phyloP scores from a whole-genome alignment of 257 asterid genomes.

The Solanum corneliomulleri region DNA sequence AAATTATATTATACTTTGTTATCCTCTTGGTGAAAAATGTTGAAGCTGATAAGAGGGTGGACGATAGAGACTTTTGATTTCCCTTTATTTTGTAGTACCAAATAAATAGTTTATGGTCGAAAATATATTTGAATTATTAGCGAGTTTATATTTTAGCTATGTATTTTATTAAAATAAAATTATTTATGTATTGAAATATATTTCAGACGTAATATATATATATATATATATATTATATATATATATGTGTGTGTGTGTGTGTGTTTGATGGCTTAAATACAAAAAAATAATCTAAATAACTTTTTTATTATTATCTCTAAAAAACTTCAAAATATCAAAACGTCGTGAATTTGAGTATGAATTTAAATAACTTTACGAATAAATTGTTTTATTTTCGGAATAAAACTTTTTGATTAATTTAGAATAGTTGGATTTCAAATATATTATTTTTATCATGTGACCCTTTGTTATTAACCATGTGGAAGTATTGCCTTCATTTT shows the following conservation, averaged over 20 bases:
- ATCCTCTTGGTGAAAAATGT: slow-evolving; percentile 29
- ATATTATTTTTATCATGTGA: not conserved
- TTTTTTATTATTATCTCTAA: not conserved
- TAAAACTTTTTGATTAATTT: not conserved
- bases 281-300: too few species aligned
- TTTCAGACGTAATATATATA: too few species aligned
- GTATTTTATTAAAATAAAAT: accelerated
- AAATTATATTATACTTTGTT: slow-evolving; percentile 1
- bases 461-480: not conserved
- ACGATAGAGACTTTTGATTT: slow-evolving; percentile 12
- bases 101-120: not conserved
- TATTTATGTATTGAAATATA: too few species aligned
- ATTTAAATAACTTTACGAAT: not conserved
- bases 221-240: too few species aligned
- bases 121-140: too few species aligned
- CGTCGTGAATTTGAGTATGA: not conserved
- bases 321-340: too few species aligned
- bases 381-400: too few species aligned
- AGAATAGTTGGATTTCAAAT: not conserved
- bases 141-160: too few species aligned
- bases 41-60: slow-evolving; percentile 15
- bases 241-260: too few species aligned
- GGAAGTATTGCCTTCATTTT: not conserved
- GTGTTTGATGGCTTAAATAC: not conserved
- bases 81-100: not conserved